Conservation (phyloP, 2,329 filamentous ascomycete genomes). For the Gnomoniopsis sp. region DNA sequence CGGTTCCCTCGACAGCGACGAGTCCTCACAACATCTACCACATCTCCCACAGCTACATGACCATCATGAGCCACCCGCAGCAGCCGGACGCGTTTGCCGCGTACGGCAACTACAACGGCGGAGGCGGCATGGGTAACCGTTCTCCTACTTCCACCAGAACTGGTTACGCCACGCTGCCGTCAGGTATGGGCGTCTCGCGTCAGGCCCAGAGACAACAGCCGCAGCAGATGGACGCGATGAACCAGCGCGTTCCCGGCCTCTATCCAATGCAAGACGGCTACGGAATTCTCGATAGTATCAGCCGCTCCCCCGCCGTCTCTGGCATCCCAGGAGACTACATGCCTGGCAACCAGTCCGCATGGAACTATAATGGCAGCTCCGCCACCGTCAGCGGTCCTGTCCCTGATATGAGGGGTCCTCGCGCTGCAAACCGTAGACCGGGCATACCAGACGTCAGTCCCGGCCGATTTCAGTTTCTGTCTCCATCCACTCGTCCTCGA, state of each 20-base stretch:
- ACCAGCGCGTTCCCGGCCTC: constrained; percentile 22
- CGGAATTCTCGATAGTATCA: constrained; percentile 25
- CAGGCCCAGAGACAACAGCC: constrained; percentile 22
- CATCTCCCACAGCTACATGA: constrained; percentile 10
- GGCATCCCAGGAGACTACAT: constrained; percentile 23
- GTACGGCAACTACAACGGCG: constrained; percentile 15
- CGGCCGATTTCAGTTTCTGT: constrained; percentile 19
- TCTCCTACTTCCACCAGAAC: constrained; percentile 25
- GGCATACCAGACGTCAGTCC: constrained; percentile 34
- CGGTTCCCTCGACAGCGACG: neutral
- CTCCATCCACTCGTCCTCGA: neutral
- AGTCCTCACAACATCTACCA: neutral
- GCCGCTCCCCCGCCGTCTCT: constrained; percentile 22
- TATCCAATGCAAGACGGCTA: constrained; percentile 27
- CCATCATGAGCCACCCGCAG: constrained; percentile 18
- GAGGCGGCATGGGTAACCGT: constrained; percentile 21
- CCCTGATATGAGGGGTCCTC: constrained; percentile 55
- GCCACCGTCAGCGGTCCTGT: constrained; percentile 54
- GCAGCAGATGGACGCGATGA: constrained; percentile 25
- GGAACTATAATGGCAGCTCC: constrained; percentile 27
- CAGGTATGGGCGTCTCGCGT: constrained; percentile 21
- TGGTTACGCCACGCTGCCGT: constrained; percentile 27
- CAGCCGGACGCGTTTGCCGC: constrained; percentile 17
- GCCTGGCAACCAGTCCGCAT: constrained; percentile 24
- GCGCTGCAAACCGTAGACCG: constrained; percentile 63